Conservation (phyloP, 345 rosid genomes). For the Cardiospermum halicacabum region DNA sequence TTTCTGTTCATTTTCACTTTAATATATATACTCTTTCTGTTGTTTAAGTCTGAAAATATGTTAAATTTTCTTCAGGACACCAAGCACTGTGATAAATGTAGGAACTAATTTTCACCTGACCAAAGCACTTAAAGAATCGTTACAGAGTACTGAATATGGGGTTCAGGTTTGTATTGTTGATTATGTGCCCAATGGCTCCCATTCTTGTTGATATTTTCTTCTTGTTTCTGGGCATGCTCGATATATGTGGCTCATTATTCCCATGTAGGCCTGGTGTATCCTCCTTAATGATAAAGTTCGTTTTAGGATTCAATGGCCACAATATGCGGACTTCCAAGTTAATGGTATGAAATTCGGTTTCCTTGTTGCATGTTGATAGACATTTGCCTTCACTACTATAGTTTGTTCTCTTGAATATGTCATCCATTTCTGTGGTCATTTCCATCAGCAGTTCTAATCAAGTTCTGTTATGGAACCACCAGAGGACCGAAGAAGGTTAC, state of each 20-base stretch:
- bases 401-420: background rate
- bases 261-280: slow-evolving; percentile 33
- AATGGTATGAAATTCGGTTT: slow-evolving; percentile 23
- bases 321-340: slow-evolving; percentile 16
- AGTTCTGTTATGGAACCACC: background rate
- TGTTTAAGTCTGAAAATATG: background rate
- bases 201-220: background rate
- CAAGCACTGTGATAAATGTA: slow-evolving; percentile 18
- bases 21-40: background rate
- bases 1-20: background rate
- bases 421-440: background rate
- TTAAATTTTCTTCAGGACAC: slow-evolving; percentile 21
- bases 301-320: slow-evolving; percentile 37
- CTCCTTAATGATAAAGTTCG: slow-evolving; percentile 29
- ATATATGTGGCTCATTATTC: background rate
- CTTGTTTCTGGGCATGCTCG: background rate
- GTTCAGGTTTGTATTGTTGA: slow-evolving; percentile 25
- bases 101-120: slow-evolving; percentile 26
- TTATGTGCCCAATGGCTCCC: background rate
- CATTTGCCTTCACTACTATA: background rate
- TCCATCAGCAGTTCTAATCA: background rate
- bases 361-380: background rate
- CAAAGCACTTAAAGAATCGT: slow-evolving; percentile 15
- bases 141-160: slow-evolving; percentile 23
- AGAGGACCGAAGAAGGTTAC: background rate